Conservation (phyloP, 140 eudicot species). For the Oenanthe javanica region DNA sequence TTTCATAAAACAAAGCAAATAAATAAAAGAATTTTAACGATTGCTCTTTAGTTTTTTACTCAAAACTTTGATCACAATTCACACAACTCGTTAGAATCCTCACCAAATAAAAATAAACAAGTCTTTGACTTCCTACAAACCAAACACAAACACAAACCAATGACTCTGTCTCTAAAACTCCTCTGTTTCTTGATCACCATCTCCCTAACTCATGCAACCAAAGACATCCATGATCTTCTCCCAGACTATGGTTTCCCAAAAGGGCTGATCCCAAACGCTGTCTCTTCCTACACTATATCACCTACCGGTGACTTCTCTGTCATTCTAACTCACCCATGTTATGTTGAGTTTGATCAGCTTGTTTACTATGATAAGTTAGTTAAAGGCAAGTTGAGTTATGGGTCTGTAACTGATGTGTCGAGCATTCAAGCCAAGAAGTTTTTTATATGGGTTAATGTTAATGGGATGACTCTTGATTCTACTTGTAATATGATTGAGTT, state of each 20-base stretch:
- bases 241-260: conserved; percentile 57
- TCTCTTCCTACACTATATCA: conserved; percentile 50
- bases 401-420: conserved; percentile 54
- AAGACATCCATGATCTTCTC: conserved; percentile 72
- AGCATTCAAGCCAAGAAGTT: conserved; percentile 78
- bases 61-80: neutral
- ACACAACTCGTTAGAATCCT: neutral
- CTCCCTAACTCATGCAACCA: neutral
- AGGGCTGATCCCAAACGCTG: conserved; percentile 62
- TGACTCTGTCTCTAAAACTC: conserved; percentile 3
- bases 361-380: conserved; percentile 47
- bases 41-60: too few relatives aligned
- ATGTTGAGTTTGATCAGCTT: conserved; percentile 54
- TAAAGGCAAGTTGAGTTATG: conserved; percentile 51
- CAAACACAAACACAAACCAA: conserved; percentile 21
- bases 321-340: conserved; percentile 45
- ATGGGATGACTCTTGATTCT: conserved; percentile 53
- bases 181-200: conserved; percentile 17
- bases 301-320: conserved; percentile 44
- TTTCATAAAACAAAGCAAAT: too few relatives aligned
- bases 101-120: neutral
- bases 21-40: too few relatives aligned
- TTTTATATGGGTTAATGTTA: conserved; percentile 64
- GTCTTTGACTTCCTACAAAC: neutral
- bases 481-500: conserved; percentile 40